These are phyloP conservation scores for Neurospora tetraspora DNA, from an alignment of 495 filamentous ascomycete genomes.

Conservation along the genomic window DNA sequence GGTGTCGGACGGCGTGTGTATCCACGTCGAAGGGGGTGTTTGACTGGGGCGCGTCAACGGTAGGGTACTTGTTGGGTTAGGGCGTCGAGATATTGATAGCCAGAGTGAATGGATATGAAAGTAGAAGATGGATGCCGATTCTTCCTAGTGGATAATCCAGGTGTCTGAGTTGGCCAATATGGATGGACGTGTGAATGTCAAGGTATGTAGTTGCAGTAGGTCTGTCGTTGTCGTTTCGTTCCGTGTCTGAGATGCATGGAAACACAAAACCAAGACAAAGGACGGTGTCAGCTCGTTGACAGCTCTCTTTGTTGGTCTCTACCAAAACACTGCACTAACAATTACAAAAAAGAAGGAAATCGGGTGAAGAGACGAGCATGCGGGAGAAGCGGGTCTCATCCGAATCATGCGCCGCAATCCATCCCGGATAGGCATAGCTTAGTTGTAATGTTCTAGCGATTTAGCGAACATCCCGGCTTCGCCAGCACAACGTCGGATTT, in stretches of 20 bases:
- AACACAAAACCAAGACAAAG: conserved; percentile 26
- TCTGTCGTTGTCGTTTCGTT: not conserved
- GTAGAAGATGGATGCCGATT: not conserved
- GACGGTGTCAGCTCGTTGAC: not conserved
- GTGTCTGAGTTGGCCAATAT: conserved; percentile 20
- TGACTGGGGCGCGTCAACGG: not conserved
- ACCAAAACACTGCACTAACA: not conserved
- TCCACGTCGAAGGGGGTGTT: not conserved
- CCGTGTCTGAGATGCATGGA: conserved; percentile 23
- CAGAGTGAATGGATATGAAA: not conserved
- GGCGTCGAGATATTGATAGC: not conserved
- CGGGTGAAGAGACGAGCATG: conserved; percentile 20
- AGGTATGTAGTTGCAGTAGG: not conserved
- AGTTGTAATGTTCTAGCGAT: not conserved
- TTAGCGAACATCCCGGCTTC: not conserved
- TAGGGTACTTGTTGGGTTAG: not conserved
- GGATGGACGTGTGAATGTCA: conserved; percentile 1
- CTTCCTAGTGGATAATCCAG: not conserved
- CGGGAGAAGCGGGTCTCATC: conserved; percentile 24
- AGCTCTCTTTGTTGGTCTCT: not conserved
- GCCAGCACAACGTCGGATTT: not conserved
- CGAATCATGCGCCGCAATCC: conserved; percentile 1
- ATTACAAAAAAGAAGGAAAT: conserved; percentile 6
- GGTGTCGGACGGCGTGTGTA: not conserved
- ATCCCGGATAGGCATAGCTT: not conserved